A percentile compares a stretch with the other conserved stretches of the same genome.
Conservation (phyloP, 1,139 yeast genomes). For the Hansenula anomala region DNA sequence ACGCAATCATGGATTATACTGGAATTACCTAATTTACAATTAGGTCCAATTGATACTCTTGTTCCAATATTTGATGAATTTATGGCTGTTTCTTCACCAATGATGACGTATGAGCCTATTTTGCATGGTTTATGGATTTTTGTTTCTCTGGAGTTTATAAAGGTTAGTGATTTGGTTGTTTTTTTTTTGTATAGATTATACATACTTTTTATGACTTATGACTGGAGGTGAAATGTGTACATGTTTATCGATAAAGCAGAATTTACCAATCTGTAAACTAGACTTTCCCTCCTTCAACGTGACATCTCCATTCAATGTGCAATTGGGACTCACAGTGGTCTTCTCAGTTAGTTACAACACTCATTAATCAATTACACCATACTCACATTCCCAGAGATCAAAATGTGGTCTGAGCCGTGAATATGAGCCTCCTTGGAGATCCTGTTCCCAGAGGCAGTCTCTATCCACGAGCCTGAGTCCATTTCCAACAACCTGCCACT, state of each 20-base stretch:
- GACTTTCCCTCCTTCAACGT: slow-evolving; percentile 38
- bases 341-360: slow-evolving; percentile 4
- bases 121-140: slow-evolving; percentile 29
- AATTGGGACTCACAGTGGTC: slow-evolving; percentile 31
- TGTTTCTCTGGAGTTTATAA: slow-evolving; percentile 1
- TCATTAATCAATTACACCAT: slow-evolving; percentile 5
- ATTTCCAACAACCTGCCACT: not conserved
- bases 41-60: slow-evolving; percentile 46
- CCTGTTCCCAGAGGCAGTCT: slow-evolving; percentile 50
- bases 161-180: slow-evolving; percentile 5
- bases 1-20: slow-evolving; percentile 63
- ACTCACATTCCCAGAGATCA: slow-evolving; percentile 37
- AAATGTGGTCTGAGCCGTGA: slow-evolving; percentile 38
- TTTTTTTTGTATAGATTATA: not conserved
- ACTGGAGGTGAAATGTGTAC: slow-evolving; percentile 33
- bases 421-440: slow-evolving; percentile 46
- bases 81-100: slow-evolving; percentile 41
- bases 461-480: slow-evolving; percentile 36
- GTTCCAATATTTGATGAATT: slow-evolving; percentile 51
- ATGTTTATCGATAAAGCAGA: slow-evolving; percentile 33
- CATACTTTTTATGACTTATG: slow-evolving; percentile 8
- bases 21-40: slow-evolving; percentile 36
- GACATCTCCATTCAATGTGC: slow-evolving; percentile 37
- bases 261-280: slow-evolving; percentile 49
- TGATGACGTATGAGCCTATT: slow-evolving; percentile 55